phyloP scores from a whole-genome alignment of 2,329 filamentous ascomycete species.

The Ceratocystis destructans region DNA sequence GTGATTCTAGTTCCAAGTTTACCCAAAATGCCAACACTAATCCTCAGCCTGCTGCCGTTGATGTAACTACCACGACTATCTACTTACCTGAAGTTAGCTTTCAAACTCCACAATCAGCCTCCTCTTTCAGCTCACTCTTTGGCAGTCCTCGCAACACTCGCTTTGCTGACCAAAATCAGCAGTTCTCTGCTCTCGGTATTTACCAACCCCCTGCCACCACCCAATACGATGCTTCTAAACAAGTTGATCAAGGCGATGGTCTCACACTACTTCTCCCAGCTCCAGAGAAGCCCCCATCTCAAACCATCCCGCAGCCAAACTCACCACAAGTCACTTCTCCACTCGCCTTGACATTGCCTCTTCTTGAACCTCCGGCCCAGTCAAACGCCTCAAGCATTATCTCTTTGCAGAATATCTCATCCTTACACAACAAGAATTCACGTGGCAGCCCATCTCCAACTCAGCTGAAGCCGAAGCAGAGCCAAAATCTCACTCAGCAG shows the following conservation, averaged over 20 bases:
- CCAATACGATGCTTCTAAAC: neutral
- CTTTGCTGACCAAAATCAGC: neutral
- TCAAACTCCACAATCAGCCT: conserved; percentile 6
- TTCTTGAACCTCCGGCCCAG: neutral
- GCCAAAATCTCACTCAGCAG: neutral
- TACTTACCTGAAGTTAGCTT: conserved; percentile 8
- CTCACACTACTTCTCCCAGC: neutral
- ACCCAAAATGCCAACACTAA: neutral
- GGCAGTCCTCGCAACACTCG: neutral
- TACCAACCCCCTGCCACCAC: neutral
- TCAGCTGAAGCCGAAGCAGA: neutral
- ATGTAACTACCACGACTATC: neutral
- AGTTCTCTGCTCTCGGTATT: neutral
- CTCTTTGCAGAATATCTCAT: neutral
- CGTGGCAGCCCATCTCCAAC: neutral
- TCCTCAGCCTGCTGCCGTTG: neutral
- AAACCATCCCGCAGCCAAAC: neutral
- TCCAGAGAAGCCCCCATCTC: neutral
- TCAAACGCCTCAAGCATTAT: neutral
- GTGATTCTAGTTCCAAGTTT: neutral
- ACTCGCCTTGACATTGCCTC: neutral
- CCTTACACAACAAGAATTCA: neutral
- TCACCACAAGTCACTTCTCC: neutral
- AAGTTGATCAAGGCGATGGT: neutral
- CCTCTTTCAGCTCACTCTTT: neutral